These are phyloP conservation scores for Candida krabiensis DNA, from an alignment of 805 yeast genomes.

Conservation along the genomic window DNA sequence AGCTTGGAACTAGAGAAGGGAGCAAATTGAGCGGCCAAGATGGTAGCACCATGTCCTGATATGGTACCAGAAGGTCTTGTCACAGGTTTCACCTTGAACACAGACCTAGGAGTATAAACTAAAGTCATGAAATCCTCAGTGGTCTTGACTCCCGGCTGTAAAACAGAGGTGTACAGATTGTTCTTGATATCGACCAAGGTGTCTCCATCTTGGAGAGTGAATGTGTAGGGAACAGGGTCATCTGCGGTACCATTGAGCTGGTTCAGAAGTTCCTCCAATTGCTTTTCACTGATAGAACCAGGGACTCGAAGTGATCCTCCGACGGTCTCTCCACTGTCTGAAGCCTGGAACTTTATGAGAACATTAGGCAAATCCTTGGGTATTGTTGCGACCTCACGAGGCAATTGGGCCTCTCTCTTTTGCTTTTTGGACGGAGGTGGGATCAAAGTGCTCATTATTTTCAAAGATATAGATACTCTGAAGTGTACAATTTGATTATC, in stretches of 20 bases:
- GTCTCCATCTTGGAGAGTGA: conserved; percentile 59
- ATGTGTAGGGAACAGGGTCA: conserved; percentile 89
- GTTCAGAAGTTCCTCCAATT: conserved; percentile 84
- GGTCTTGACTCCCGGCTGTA: conserved; percentile 83
- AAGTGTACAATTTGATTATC: background rate
- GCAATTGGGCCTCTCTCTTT: conserved; percentile 77
- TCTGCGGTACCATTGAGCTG: conserved; percentile 68
- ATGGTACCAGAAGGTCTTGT: conserved; percentile 91
- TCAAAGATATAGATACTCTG: background rate
- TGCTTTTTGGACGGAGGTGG: conserved; percentile 95
- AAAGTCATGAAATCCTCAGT: conserved; percentile 92
- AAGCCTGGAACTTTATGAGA: conserved; percentile 83
- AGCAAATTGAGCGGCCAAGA: conserved; percentile 89
- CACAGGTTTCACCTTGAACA: conserved; percentile 88
- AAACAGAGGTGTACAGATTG: conserved; percentile 73
- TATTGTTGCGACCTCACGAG: conserved; percentile 67
- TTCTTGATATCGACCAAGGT: conserved; percentile 71
- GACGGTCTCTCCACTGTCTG: conserved; percentile 84
- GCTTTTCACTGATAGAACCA: conserved; percentile 80
- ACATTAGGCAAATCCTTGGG: conserved; percentile 87
- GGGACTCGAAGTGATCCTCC: conserved; percentile 92
- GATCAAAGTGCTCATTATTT: conserved; percentile 79
- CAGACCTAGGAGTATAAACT: conserved; percentile 91
- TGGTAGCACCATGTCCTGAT: conserved; percentile 93
- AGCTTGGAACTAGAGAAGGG: conserved; percentile 82